Evolutionary conservation across 2,329 filamentous ascomycete species (phyloP), one percentile per base, ranked within the genome.

Genomic region (Penicillium sp.): DNA sequence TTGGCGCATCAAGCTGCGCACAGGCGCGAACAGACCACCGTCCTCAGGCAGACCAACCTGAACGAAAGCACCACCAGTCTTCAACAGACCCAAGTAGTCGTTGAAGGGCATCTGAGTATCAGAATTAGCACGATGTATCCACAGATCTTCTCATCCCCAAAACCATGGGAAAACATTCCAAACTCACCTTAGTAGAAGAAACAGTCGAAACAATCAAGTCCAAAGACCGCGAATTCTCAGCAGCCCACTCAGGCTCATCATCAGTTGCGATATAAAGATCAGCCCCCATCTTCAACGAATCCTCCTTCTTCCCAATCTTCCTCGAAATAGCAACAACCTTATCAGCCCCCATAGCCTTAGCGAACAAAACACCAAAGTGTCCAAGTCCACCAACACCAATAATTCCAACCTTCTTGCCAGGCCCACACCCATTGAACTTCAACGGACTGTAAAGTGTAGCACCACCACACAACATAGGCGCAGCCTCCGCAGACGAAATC

Each of bases 401-500:
- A 47, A 93, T 84, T 0, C 85, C 89, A 2, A 93, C 87, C 5
- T 75, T 79, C 72, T 89, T 89, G 4, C 88, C 89, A 0, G 88
- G 87, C 0, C 89, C 89, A 42, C 85, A 81, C 7, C 82, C 83
- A 38, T 89, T 86, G 24, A 86, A 79, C 55, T 83, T 83, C 4
- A 94, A 75, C 0, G 90, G 90, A 2, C 81, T 82, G 69, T 84
- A 94, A 0, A 87, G 81, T 0, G 90, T 94, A 48, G 92, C 81
- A 14, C 90, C 90, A 10, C 86, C 90, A 64, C 90, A 94, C 45
- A 94, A 79, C 79, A 94, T 88, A 0, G 89, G 89, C 0, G 88
- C 83, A 0, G 82, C 83, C 29, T 79, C 75, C 18, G 76, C 77
- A 41, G 76, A 79, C 3, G 73, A 57, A 27, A 86, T 65, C 0